Evolutionary conservation across 2,329 filamentous ascomycete species (phyloP).

Genomic region (Monilinia laxa): DNA sequence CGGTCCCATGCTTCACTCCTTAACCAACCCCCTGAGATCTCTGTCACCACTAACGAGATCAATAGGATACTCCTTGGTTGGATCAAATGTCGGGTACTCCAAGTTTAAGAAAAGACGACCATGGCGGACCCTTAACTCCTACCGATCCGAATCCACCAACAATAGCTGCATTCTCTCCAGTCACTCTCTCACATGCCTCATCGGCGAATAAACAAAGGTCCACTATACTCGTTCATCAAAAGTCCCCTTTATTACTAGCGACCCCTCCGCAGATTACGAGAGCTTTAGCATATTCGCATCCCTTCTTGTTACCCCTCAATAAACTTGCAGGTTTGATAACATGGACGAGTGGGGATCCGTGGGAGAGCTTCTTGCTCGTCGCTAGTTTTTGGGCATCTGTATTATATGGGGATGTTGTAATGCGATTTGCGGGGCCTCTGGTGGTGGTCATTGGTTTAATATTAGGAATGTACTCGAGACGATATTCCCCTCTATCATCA

Average conservation of each 20-base stretch:
- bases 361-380: constrained; percentile 93
- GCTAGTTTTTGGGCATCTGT: constrained; percentile 81
- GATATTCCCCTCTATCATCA: constrained; percentile 87
- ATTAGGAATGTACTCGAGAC: constrained; percentile 84
- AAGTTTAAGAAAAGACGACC: constrained; percentile 35
- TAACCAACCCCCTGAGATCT: not conserved
- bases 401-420: constrained; percentile 81
- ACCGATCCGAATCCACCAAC: constrained; percentile 62
- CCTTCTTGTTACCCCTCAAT: constrained; percentile 87
- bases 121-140: constrained; percentile 32
- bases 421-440: constrained; percentile 79
- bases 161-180: constrained; percentile 85
- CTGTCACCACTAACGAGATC: constrained; percentile 25
- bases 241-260: constrained; percentile 86
- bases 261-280: constrained; percentile 94
- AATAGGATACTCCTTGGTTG: constrained; percentile 42
- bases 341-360: constrained; percentile 91
- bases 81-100: constrained; percentile 40
- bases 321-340: constrained; percentile 80
- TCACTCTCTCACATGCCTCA: constrained; percentile 64
- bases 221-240: constrained; percentile 94
- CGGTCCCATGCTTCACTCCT: constrained; percentile 12
- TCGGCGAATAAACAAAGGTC: constrained; percentile 74
- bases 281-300: constrained; percentile 92
- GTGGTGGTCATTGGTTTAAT: constrained; percentile 78